Evolutionary conservation across 2,329 filamentous ascomycete species (phyloP).

Genomic region (Fusarium sp.): DNA sequence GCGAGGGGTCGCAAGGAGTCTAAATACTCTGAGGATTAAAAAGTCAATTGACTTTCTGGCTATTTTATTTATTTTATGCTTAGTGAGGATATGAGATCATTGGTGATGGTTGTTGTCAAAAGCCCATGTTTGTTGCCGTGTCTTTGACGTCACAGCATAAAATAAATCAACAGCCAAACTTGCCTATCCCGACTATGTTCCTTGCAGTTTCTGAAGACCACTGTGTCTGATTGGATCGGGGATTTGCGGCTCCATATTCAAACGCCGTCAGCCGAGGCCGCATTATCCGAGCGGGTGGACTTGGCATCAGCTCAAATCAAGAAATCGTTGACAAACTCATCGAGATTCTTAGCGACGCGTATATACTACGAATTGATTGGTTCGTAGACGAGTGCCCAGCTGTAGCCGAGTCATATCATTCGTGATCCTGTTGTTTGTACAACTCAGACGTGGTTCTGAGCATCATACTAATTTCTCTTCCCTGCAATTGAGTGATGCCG

Average conservation of each 20-base stretch:
- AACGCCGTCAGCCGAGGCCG: slow-evolving; percentile 23
- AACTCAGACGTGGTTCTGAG: background rate
- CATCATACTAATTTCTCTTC: background rate
- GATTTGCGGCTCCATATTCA: slow-evolving; percentile 26
- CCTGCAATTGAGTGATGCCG: background rate
- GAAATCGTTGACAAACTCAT: background rate
- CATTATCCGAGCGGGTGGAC: slow-evolving; percentile 18
- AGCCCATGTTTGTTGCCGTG: background rate
- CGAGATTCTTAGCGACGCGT: slow-evolving; percentile 1
- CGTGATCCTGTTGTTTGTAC: background rate
- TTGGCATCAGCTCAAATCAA: slow-evolving; percentile 24
- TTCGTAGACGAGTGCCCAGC: background rate
- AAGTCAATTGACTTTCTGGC: background rate
- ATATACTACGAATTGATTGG: background rate
- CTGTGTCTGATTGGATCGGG: slow-evolving; percentile 17
- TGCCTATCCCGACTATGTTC: slow-evolving; percentile 14
- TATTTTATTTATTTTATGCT: background rate
- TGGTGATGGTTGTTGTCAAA: background rate
- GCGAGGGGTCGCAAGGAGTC: background rate
- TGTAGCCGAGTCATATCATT: background rate
- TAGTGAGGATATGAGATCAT: slow-evolving; percentile 24
- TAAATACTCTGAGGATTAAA: background rate
- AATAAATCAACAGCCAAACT: slow-evolving; percentile 10
- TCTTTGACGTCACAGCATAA: slow-evolving; percentile 31
- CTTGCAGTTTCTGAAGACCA: slow-evolving; percentile 4